Percentiles rank a stretch among this genome's conserved stretches.
These are phyloP conservation scores for Lentithecium fluviatile DNA, from an alignment of 495 filamentous ascomycete species.

Conservation along the genomic window DNA sequence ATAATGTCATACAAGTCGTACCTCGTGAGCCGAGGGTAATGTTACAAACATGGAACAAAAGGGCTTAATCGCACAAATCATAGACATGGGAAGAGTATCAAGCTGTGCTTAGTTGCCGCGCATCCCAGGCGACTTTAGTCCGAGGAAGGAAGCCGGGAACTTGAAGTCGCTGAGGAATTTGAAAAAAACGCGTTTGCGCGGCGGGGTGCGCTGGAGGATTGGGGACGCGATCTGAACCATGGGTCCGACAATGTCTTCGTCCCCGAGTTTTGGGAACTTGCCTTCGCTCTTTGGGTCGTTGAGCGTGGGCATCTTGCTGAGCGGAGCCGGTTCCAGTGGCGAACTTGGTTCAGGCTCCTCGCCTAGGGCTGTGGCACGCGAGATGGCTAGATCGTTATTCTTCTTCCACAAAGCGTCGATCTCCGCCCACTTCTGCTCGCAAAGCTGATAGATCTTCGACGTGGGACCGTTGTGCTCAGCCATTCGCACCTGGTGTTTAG, in stretches of 20 bases:
- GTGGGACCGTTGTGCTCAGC: conserved; percentile 83
- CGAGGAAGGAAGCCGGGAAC: conserved; percentile 33
- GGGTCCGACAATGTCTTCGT: conserved; percentile 88
- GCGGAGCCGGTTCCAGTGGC: conserved; percentile 49
- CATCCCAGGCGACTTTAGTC: conserved; percentile 15
- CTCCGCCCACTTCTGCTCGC: conserved; percentile 79
- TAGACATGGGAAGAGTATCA: conserved; percentile 3
- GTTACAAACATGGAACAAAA: conserved; percentile 24
- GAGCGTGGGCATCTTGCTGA: conserved; percentile 61
- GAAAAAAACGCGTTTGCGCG: conserved; percentile 44
- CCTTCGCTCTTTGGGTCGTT: conserved; percentile 63
- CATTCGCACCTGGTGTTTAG: conserved; percentile 77
- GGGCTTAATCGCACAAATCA: conserved; percentile 26
- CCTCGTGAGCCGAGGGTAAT: conserved; percentile 29
- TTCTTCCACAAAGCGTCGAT: conserved; percentile 69
- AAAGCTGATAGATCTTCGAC: conserved; percentile 78
- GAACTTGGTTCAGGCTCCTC: conserved; percentile 39
- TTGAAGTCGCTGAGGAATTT: conserved; percentile 45
- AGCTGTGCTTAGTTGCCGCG: conserved; percentile 2
- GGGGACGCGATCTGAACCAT: conserved; percentile 65
- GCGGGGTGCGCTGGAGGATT: conserved; percentile 35
- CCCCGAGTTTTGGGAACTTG: conserved; percentile 84
- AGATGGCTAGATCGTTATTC: conserved; percentile 59
- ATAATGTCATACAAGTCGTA: conserved; percentile 33
- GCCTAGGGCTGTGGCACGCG: conserved; percentile 46